These are phyloP conservation scores for Boletellus sp. DNA, from an alignment of 768 basidiomycete species.

Conservation along the genomic window DNA sequence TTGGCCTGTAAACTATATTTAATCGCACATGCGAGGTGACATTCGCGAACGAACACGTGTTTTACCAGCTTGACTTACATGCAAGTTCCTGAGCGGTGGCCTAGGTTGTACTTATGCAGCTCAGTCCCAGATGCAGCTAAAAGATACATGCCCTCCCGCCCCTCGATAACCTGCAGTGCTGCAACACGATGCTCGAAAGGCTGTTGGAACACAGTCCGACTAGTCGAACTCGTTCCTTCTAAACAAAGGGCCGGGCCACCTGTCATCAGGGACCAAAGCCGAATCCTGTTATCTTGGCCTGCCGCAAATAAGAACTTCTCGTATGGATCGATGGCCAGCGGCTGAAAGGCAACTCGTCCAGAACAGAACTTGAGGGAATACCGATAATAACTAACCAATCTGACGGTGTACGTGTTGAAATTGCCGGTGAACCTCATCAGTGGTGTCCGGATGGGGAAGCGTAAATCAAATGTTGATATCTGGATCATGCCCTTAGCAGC, in stretches of 20 bases:
- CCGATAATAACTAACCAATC: slow-evolving; percentile 42
- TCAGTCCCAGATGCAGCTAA: slow-evolving; percentile 49
- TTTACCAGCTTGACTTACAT: background rate
- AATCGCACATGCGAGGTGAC: background rate
- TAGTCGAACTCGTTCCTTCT: background rate
- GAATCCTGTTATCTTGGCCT: slow-evolving; percentile 60
- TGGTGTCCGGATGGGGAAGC: slow-evolving; percentile 48
- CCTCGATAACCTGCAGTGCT: slow-evolving; percentile 49
- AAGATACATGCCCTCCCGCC: slow-evolving; percentile 39
- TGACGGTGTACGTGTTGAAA: slow-evolving; percentile 48
- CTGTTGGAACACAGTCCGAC: slow-evolving; percentile 31
- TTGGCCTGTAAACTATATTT: slow-evolving; percentile 12
- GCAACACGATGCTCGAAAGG: slow-evolving; percentile 38
- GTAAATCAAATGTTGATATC: slow-evolving; percentile 62
- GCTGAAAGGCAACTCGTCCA: slow-evolving; percentile 38
- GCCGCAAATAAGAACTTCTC: slow-evolving; percentile 64
- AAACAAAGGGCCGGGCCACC: slow-evolving; percentile 37
- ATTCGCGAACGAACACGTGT: background rate
- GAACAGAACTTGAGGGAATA: background rate
- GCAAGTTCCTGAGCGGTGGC: slow-evolving; percentile 29
- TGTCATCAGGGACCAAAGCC: slow-evolving; percentile 64
- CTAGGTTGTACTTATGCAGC: slow-evolving; percentile 48
- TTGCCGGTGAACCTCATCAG: slow-evolving; percentile 50
- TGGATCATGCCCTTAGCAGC: slow-evolving; percentile 23
- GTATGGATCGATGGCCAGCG: slow-evolving; percentile 53